Evolutionary conservation across 164 flowering plant species (phyloP).

Genomic region (Annona cherimola): DNA sequence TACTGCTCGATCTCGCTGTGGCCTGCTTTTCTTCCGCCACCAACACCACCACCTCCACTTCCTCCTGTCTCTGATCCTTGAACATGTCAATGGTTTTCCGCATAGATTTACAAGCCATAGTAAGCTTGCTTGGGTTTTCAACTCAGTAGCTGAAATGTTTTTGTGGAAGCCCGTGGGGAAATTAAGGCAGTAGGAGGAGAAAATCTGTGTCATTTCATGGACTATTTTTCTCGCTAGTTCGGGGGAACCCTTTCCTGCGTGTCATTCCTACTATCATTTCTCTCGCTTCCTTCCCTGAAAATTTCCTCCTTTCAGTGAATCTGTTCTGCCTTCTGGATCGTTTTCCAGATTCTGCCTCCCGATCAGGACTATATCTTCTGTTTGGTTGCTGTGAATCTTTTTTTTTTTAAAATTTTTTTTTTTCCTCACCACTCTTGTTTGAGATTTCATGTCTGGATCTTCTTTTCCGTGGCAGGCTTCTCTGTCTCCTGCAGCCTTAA

Average conservation of each 20-base stretch:
- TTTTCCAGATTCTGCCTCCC: not conserved
- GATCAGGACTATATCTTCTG: not conserved
- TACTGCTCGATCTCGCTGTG: not conserved
- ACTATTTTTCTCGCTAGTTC: not conserved
- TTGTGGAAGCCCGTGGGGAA: not conserved
- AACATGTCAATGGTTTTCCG: not conserved
- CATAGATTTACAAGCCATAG: not conserved
- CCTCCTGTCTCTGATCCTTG: not conserved
- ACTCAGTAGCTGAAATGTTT: not conserved
- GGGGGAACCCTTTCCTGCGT: not conserved
- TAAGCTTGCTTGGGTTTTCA: not conserved
- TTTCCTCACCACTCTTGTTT: not conserved
- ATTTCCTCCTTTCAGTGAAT: not conserved
- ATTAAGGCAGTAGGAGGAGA: not conserved
- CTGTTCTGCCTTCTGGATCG: not conserved
- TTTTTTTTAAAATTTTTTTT: not conserved
- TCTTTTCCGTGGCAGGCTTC: not conserved
- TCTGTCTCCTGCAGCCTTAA: not conserved
- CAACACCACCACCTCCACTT: not conserved
- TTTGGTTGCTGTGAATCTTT: not conserved
- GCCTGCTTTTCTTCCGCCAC: not conserved
- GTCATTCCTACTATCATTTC: not conserved
- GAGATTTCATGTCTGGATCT: slow-evolving; percentile 1
- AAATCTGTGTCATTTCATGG: not conserved
- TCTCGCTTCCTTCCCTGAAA: not conserved